Evolutionary conservation across 2,329 filamentous ascomycete species (phyloP), one percentile per base, ranked within the genome.

Genomic region (Aspergillus sp.): DNA sequence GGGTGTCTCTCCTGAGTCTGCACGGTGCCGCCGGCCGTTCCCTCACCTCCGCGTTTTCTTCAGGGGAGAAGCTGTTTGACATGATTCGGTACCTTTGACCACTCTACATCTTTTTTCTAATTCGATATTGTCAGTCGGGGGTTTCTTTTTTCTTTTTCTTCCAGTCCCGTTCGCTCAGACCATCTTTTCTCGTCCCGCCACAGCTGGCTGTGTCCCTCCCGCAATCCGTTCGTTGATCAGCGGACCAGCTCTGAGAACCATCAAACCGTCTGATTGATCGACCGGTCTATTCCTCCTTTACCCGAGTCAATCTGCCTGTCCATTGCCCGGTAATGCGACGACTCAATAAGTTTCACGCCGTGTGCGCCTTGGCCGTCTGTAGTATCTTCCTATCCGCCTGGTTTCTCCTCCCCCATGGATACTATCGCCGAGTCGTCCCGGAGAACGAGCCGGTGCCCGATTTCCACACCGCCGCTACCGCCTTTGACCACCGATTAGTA

Each of bases 401-500:
- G 59, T 60, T 62, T 41, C 49, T 70, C 49, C 63, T 58, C 20
- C 64, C 62, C 38, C 61, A 60, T 36, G 56, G 53, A 42, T 60
- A 61, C 36, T 59, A 60, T 58, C 40, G 56, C 48, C 36, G 57
- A 57, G 58, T 63, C 14, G 47, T 61, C 16, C 55, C 57, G n/a
- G 38, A 46, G 29, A 49, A 56, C 51, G 45, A 53, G 20, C 58
- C 58, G 3, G 46, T 49, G 40, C 29, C 54, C 10, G 52, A 54
- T 9, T 66, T 66, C 36, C 56, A 60, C 42, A 51, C 61, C 9
- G 50, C 61, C 7, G 50, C 60, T 7, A 50, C 46, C 3, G 48
- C 57, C 20, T 68, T 63, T 52, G 58, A 67, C 32, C 63, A 61
- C 38, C 59, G 67, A 48, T 56, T 73, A 50, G 69, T 73, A 3